Conservation (phyloP, 306 rosid species). For the Prinsepia uniflora region DNA sequence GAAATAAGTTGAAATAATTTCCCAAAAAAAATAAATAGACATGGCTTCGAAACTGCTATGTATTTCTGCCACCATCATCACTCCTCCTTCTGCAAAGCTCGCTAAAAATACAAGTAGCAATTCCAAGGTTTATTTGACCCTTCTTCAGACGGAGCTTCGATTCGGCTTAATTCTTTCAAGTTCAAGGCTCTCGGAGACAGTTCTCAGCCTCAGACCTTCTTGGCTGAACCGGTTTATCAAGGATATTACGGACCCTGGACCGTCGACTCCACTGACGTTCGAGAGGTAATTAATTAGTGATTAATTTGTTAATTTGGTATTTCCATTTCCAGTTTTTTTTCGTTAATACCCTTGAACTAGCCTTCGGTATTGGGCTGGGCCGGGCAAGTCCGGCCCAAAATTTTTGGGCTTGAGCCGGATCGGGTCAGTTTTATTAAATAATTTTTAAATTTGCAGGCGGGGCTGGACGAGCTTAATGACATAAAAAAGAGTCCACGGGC, state of each 20-base stretch:
- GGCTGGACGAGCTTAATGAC: no score
- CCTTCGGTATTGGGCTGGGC: no score
- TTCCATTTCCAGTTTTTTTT: no score
- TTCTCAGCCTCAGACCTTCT: slow-evolving; percentile 30
- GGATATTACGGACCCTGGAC: slow-evolving; percentile 93
- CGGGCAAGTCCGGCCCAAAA: no score
- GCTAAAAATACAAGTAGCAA: not conserved
- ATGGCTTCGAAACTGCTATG: slow-evolving; percentile 13
- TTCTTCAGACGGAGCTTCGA: not conserved
- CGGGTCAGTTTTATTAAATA: no score
- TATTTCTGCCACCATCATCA: not conserved
- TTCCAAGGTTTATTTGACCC: not conserved
- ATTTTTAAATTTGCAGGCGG: no score
- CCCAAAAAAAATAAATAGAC: not conserved
- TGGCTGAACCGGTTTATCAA: slow-evolving; percentile 39
- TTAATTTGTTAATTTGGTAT: not conserved
- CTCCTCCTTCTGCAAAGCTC: not conserved
- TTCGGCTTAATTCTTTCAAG: slow-evolving; percentile 27
- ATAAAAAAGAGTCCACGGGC: no score
- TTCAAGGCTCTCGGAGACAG: slow-evolving; percentile 59
- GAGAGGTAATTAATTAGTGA: slow-evolving; percentile 41
- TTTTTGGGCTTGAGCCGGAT: no score
- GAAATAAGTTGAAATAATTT: slow-evolving; percentile 3
- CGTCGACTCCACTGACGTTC: slow-evolving; percentile 63
- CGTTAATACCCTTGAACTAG: no score